Percentiles rank a stretch among this genome's conserved stretches.
Conservation (phyloP, 257 asterid species). For the Asclepias syriaca region DNA sequence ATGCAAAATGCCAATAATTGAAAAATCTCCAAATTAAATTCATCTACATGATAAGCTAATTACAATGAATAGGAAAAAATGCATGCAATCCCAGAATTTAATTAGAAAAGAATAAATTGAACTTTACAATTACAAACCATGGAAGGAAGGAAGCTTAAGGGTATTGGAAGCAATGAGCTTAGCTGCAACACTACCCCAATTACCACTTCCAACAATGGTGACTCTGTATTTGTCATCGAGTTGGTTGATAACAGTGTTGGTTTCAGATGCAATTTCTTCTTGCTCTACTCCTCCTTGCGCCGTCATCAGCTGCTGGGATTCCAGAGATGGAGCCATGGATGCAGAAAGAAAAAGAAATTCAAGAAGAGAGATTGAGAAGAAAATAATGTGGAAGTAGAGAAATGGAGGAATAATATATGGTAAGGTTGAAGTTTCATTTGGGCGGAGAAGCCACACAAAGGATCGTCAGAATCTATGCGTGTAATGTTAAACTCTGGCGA, state of each 20-base stretch:
- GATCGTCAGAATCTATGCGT: slow-evolving; percentile 48
- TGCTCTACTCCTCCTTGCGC: slow-evolving; percentile 8
- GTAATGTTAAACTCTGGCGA: slow-evolving; percentile 49
- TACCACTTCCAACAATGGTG: slow-evolving; percentile 84
- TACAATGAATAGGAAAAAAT: background rate
- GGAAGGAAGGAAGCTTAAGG: slow-evolving; percentile 46
- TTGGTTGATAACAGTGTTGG: background rate
- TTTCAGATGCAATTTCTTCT: slow-evolving; percentile 3
- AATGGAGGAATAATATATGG: slow-evolving; percentile 36
- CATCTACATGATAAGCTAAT: background rate
- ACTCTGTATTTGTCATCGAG: slow-evolving; percentile 39
- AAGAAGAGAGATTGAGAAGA: background rate
- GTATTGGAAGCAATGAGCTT: slow-evolving; percentile 85
- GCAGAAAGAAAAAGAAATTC: background rate
- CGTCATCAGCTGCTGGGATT: slow-evolving; percentile 12
- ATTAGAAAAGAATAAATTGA: too few species aligned
- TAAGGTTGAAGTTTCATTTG: slow-evolving; percentile 23
- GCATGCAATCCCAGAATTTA: background rate
- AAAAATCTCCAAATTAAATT: background rate
- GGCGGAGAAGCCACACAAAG: slow-evolving; percentile 53
- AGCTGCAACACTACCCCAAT: slow-evolving; percentile 94
- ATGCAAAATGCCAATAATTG: background rate
- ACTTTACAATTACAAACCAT: slow-evolving; percentile 33
- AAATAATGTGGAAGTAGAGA: background rate
- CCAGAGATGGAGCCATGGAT: slow-evolving; percentile 37